These are phyloP conservation scores for Globisporangium perplexum DNA, from an alignment of 352 stramenopile species.

Conservation along the genomic window DNA sequence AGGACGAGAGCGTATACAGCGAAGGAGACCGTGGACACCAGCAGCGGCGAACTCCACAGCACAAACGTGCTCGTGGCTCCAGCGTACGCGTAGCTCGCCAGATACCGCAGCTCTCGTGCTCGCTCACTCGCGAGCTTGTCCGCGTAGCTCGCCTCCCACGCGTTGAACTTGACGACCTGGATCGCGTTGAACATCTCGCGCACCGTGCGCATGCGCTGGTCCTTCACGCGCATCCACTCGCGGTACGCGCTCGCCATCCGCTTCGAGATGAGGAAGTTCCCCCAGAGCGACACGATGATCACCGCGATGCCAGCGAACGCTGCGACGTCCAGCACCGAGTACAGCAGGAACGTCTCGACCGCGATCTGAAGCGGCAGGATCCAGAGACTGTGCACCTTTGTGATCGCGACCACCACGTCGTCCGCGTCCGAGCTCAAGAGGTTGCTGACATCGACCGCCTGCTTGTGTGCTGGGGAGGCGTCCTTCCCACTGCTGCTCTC, in stretches of 20 bases:
- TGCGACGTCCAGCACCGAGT: conserved; percentile 16
- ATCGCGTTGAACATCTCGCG: conserved; percentile 60
- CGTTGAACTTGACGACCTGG: conserved; percentile 91
- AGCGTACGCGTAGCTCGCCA: conserved; percentile 52
- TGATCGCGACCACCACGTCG: conserved; percentile 1
- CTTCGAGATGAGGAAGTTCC: conserved; percentile 19
- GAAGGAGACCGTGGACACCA: conserved; percentile 46
- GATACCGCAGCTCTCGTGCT: conserved; percentile 50
- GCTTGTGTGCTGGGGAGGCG: not conserved
- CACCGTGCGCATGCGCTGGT: conserved; percentile 33
- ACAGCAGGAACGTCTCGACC: conserved; percentile 20
- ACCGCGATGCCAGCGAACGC: conserved; percentile 25
- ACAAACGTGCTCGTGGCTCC: conserved; percentile 53
- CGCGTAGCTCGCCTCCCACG: conserved; percentile 78
- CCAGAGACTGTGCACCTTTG: conserved; percentile 14
- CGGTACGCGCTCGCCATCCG: conserved; percentile 9
- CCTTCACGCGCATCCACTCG: conserved; percentile 20
- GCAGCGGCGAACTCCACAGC: conserved; percentile 36
- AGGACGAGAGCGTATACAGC: conserved; percentile 36
- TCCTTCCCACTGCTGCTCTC: not conserved
- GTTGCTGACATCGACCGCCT: conserved; percentile 6
- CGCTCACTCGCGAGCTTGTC: conserved; percentile 53
- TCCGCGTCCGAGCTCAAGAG: conserved; percentile 11
- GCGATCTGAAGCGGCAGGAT: conserved; percentile 27
- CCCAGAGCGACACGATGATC: conserved; percentile 15